Conservation (phyloP, 2,329 filamentous ascomycete genomes). For the Lithohypha guttulata region DNA sequence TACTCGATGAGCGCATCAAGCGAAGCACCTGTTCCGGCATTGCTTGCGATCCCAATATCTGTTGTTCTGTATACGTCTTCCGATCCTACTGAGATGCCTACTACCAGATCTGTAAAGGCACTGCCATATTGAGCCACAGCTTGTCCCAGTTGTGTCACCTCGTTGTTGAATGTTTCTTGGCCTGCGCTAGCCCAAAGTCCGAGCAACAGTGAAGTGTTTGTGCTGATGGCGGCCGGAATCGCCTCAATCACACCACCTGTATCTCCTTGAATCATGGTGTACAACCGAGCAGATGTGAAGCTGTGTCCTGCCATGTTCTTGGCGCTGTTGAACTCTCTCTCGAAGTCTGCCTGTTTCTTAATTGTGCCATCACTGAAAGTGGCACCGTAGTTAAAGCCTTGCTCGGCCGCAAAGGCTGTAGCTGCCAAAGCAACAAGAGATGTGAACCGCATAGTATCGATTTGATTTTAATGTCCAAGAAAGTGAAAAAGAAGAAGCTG, state of each 20-base stretch:
- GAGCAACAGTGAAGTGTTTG: slow-evolving; percentile 66
- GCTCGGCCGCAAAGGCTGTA: slow-evolving; percentile 24
- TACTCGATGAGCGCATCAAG: slow-evolving; percentile 56
- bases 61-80: slow-evolving; percentile 80
- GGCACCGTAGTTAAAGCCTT: slow-evolving; percentile 41
- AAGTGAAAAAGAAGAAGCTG: too few relatives aligned
- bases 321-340: slow-evolving; percentile 36
- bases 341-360: slow-evolving; percentile 34
- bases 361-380: slow-evolving; percentile 31
- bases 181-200: slow-evolving; percentile 74
- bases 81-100: slow-evolving; percentile 73
- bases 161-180: slow-evolving; percentile 53
- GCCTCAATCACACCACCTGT: slow-evolving; percentile 55
- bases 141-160: slow-evolving; percentile 59
- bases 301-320: slow-evolving; percentile 28
- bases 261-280: slow-evolving; percentile 56
- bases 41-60: slow-evolving; percentile 53
- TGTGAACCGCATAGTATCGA: slow-evolving; percentile 22
- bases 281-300: slow-evolving; percentile 40
- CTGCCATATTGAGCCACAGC: slow-evolving; percentile 60
- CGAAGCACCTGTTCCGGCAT: slow-evolving; percentile 51
- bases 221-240: slow-evolving; percentile 72
- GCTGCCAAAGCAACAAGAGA: slow-evolving; percentile 26
- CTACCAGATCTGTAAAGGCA: slow-evolving; percentile 55
- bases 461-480: too few relatives aligned